phyloP scores from a whole-genome alignment of 2,329 filamentous ascomycete genomes.

The Lasiodiplodia sp. region DNA sequence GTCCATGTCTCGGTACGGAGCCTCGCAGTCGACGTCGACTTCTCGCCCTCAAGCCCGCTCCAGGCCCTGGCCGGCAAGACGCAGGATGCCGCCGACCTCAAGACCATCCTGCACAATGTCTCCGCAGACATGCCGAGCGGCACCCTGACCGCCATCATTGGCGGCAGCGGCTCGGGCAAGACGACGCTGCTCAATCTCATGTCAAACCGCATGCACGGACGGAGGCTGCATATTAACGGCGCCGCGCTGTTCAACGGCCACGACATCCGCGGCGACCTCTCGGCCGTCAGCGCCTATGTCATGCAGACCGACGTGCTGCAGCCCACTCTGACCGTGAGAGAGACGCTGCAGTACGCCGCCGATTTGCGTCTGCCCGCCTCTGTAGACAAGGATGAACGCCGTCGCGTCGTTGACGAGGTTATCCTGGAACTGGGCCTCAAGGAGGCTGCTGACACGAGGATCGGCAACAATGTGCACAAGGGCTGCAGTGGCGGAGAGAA shows the following conservation, averaged over 20 bases:
- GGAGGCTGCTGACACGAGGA: slow-evolving; percentile 77
- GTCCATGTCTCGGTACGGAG: slow-evolving; percentile 63
- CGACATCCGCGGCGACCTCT: slow-evolving; percentile 41
- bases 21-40: slow-evolving; percentile 65
- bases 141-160: slow-evolving; percentile 77
- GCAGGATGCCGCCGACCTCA: slow-evolving; percentile 40
- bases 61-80: slow-evolving; percentile 38
- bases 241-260: slow-evolving; percentile 67
- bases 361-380: slow-evolving; percentile 72
- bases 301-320: slow-evolving; percentile 79
- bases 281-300: slow-evolving; percentile 69
- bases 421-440: slow-evolving; percentile 78
- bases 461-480: slow-evolving; percentile 74
- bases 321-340: slow-evolving; percentile 75
- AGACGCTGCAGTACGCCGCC: slow-evolving; percentile 77
- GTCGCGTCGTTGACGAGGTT: slow-evolving; percentile 74
- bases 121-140: slow-evolving; percentile 70
- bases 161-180: slow-evolving; percentile 76
- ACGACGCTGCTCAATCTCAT: slow-evolving; percentile 67
- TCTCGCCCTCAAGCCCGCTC: slow-evolving; percentile 53
- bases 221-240: slow-evolving; percentile 61
- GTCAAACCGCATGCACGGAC: slow-evolving; percentile 70
- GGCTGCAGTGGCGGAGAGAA: slow-evolving; percentile 84
- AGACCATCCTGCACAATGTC: slow-evolving; percentile 67
- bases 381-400: slow-evolving; percentile 65